Percentiles rank a stretch among this genome's conserved stretches.
Conservation (phyloP, 306 rosid genomes). For the Lathyrus oleraceus region DNA sequence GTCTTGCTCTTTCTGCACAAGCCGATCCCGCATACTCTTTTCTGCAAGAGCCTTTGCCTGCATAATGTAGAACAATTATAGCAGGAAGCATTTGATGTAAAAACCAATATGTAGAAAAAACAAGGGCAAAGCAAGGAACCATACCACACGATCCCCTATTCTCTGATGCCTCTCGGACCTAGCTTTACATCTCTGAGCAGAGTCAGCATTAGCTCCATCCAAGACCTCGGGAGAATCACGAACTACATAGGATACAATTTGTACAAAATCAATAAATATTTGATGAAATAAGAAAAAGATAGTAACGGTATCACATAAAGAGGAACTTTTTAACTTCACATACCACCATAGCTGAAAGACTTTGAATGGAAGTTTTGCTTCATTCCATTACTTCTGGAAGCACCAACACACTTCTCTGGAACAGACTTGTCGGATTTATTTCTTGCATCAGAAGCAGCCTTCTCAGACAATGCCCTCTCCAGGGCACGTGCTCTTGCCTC, state of each 20-base stretch:
- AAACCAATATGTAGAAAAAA: conserved; percentile 19
- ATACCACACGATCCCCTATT: conserved; percentile 87
- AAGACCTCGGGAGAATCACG: conserved; percentile 46
- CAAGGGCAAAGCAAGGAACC: conserved; percentile 37
- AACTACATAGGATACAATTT: conserved; percentile 43
- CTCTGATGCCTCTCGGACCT: conserved; percentile 78
- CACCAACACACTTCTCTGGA: conserved; percentile 44
- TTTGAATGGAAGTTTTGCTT: conserved; percentile 48
- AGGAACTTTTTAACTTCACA: conserved; percentile 39
- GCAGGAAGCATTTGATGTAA: conserved; percentile 32
- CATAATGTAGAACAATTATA: conserved; percentile 35
- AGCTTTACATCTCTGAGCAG: conserved; percentile 81
- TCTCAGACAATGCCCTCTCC: conserved; percentile 81
- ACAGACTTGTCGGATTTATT: conserved; percentile 56
- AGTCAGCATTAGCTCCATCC: conserved; percentile 59
- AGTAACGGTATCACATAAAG: conserved; percentile 2
- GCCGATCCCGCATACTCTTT: conserved; percentile 81
- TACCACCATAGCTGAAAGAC: conserved; percentile 71
- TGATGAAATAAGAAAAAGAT: conserved; percentile 8
- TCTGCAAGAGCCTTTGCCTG: conserved; percentile 96
- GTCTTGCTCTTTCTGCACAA: conserved; percentile 80
- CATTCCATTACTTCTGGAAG: conserved; percentile 52
- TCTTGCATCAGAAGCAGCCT: conserved; percentile 66
- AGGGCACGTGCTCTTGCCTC: conserved; percentile 90
- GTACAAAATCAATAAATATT: conserved; percentile 30